Evolutionary conservation across 176 grass and related monocot genomes (phyloP).

Genomic region (Rhynchospora tenuis): DNA sequence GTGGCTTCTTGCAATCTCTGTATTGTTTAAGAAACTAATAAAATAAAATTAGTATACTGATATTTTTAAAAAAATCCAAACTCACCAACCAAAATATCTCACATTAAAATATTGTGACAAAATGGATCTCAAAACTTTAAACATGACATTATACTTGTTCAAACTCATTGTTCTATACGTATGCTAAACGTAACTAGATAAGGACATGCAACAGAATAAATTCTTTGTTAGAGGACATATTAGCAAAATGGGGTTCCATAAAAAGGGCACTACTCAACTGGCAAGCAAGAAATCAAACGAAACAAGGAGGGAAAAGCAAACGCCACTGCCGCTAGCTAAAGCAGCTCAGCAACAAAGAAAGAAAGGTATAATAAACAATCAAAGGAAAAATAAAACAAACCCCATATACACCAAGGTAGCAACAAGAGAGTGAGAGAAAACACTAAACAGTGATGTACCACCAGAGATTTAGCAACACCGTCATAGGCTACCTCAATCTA

Average conservation of each 20-base stretch:
- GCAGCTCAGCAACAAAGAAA: constrained; percentile 30
- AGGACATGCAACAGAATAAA: not conserved
- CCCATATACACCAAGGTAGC: not conserved
- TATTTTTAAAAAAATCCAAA: not conserved
- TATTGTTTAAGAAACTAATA: not conserved
- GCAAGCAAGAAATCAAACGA: constrained; percentile 32
- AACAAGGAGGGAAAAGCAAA: constrained; percentile 27
- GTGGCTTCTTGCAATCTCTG: not conserved
- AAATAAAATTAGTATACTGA: not conserved
- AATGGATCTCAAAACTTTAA: not conserved
- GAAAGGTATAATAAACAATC: constrained; percentile 26
- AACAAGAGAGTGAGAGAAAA: not conserved
- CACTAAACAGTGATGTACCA: constrained; percentile 37
- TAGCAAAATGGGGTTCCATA: not conserved
- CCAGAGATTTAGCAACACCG: constrained; percentile 65
- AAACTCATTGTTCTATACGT: not conserved
- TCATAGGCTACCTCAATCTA: constrained; percentile 84
- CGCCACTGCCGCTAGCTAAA: constrained; percentile 29
- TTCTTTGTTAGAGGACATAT: not conserved
- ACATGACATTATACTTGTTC: not conserved
- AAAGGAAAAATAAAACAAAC: constrained; percentile 12
- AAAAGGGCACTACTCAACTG: constrained; percentile 27
- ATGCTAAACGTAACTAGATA: not conserved
- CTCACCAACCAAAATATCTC: not conserved
- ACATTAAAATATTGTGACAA: not conserved